Percentiles rank a stretch among this genome's conserved stretches.
Evolutionary conservation across 208 protist species (phyloP).

Genomic region (Leptomonas seymouri): DNA sequence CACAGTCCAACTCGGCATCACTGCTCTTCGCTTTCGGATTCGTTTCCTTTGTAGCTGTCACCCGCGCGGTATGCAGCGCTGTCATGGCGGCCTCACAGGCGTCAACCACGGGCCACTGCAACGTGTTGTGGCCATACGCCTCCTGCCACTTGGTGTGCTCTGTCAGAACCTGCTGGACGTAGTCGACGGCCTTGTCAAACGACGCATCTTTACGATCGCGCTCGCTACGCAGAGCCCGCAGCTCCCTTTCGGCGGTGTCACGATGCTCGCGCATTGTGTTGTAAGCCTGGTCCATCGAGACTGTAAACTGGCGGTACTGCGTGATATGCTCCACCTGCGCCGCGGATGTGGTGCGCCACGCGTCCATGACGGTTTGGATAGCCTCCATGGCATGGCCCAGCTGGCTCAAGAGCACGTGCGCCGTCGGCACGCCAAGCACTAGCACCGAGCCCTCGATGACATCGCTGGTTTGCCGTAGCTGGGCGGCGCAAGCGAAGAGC

Average conservation of each 20-base stretch:
- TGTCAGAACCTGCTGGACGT: constrained; percentile 70
- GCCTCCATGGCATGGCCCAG: constrained; percentile 50
- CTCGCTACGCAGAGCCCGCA: constrained; percentile 50
- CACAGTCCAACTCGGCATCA: not conserved
- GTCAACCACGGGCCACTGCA: constrained; percentile 58
- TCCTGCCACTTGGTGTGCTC: constrained; percentile 77
- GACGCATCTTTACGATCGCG: constrained; percentile 59
- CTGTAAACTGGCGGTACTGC: constrained; percentile 54
- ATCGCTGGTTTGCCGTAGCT: constrained; percentile 58
- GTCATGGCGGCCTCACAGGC: constrained; percentile 45
- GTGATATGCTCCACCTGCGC: constrained; percentile 42
- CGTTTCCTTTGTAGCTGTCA: constrained; percentile 3
- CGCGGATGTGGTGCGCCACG: constrained; percentile 38
- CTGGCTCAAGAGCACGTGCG: constrained; percentile 54
- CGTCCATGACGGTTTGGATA: constrained; percentile 39
- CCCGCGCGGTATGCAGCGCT: constrained; percentile 20
- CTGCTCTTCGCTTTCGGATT: not conserved
- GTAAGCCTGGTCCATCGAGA: constrained; percentile 44
- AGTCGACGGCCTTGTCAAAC: constrained; percentile 62
- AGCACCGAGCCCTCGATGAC: constrained; percentile 76
- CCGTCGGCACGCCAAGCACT: constrained; percentile 63
- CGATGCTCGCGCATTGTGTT: constrained; percentile 55
- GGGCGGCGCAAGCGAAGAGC: constrained; percentile 39
- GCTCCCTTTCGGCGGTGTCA: constrained; percentile 55
- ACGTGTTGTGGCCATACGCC: constrained; percentile 54